These are phyloP conservation scores for Stachybotrys chlorohalonatus DNA, from an alignment of 2,329 filamentous ascomycete species.

Conservation along the genomic window DNA sequence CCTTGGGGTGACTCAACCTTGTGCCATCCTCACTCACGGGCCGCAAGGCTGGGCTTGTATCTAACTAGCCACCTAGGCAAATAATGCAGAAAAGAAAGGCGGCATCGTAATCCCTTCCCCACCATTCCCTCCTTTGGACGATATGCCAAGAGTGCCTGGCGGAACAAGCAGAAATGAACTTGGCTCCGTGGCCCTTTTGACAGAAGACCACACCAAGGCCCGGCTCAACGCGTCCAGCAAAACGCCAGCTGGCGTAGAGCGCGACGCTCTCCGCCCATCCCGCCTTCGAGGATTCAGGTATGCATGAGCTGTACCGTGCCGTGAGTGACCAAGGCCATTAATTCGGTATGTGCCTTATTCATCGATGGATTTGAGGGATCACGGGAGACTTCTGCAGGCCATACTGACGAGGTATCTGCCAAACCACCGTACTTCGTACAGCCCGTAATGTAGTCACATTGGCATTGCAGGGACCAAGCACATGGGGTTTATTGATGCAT, in stretches of 20 bases:
- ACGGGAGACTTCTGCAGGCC: background rate
- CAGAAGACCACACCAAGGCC: too few species aligned
- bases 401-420: background rate
- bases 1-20: background rate
- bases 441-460: background rate
- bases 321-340: too few species aligned
- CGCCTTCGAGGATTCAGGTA: too few species aligned
- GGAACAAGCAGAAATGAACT: background rate
- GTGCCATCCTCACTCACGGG: background rate
- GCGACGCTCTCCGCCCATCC: too few species aligned
- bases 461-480: background rate
- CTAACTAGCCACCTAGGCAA: too few species aligned
- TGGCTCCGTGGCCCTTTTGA: too few species aligned
- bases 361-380: background rate
- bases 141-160: background rate
- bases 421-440: background rate
- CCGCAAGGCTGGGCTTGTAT: background rate
- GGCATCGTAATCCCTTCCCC: background rate
- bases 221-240: too few species aligned
- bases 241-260: too few species aligned
- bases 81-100: too few species aligned
- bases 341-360: too few species aligned
- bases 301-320: too few species aligned
- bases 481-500: background rate
- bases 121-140: background rate